Conservation (phyloP, 2,329 filamentous ascomycete genomes). For the Pseudocercospora vitis region DNA sequence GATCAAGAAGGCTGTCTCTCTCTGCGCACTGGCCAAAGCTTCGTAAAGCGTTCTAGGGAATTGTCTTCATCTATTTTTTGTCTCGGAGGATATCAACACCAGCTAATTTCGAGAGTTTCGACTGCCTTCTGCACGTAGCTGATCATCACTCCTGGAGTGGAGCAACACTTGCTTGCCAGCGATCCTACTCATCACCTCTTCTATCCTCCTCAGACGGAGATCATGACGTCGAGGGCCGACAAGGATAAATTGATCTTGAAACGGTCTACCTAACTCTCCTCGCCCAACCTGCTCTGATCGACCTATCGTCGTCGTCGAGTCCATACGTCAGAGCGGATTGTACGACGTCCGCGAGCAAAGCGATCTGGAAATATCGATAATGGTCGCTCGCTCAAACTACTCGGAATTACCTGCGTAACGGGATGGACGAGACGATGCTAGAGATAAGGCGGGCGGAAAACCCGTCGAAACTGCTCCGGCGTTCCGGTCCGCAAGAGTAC, state of each 20-base stretch:
- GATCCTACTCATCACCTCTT: conserved; percentile 12
- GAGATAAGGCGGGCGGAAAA: conserved; percentile 19
- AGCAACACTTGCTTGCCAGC: conserved; percentile 10
- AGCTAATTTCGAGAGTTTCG: conserved; percentile 21
- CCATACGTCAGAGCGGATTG: conserved; percentile 32
- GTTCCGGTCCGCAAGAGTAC: conserved; percentile 29
- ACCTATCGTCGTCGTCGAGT: conserved; percentile 26
- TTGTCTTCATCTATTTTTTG: conserved; percentile 19
- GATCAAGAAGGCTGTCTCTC: conserved; percentile 24
- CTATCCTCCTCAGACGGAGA: conserved; percentile 4
- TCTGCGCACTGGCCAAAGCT: conserved; percentile 25
- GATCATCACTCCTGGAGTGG: conserved; percentile 28
- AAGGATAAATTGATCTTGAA: conserved; percentile 32
- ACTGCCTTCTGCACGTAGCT: conserved; percentile 29
- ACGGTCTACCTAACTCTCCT: conserved; percentile 18
- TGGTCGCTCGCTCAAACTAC: conserved; percentile 31
- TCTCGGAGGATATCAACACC: background rate
- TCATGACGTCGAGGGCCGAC: conserved; percentile 19
- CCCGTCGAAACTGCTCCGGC: conserved; percentile 31
- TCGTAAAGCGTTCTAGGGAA: conserved; percentile 26
- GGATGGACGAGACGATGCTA: conserved; percentile 26
- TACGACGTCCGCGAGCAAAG: conserved; percentile 27
- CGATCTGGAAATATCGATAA: conserved; percentile 29
- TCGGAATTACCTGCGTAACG: conserved; percentile 15
- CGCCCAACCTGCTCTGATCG: conserved; percentile 27